Evolutionary conservation across 257 asterid species (phyloP).

Genomic region (Plantago elongata): DNA sequence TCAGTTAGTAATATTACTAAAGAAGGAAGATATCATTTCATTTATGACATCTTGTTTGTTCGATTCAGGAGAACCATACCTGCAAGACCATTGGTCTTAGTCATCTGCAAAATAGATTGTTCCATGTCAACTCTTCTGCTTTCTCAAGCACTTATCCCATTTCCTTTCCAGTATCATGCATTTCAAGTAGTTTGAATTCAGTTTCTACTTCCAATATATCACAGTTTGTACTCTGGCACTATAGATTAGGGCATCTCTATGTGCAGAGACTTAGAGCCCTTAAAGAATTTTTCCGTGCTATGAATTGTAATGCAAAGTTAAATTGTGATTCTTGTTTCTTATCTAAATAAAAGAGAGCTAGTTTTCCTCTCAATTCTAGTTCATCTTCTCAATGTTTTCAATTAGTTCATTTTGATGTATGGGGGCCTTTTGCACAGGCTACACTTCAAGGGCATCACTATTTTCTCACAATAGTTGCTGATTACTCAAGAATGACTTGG

Average conservation of each 20-base stretch:
- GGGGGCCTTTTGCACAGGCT: background rate
- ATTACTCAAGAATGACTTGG: background rate
- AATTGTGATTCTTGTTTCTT: background rate
- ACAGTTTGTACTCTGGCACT: background rate
- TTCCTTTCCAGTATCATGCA: background rate
- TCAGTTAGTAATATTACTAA: background rate
- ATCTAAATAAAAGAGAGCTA: background rate
- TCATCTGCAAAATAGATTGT: background rate
- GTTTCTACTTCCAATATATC: no score
- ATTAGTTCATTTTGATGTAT: background rate
- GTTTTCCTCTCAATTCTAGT: background rate
- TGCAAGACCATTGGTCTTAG: background rate
- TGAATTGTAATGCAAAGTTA: no score
- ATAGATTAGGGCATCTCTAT: background rate
- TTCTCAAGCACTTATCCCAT: background rate
- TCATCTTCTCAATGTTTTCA: background rate
- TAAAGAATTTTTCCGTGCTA: background rate
- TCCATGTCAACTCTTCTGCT: background rate
- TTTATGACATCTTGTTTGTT: background rate
- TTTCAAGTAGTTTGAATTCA: background rate
- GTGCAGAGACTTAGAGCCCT: background rate
- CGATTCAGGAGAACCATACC: background rate
- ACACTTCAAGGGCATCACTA: background rate
- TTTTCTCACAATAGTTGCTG: background rate
- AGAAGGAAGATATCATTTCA: background rate